Percentiles rank a stretch among this genome's conserved stretches.
Evolutionary conservation across 768 basidiomycete genomes (phyloP).

Genomic region (Candolleomyces aberdarensis): DNA sequence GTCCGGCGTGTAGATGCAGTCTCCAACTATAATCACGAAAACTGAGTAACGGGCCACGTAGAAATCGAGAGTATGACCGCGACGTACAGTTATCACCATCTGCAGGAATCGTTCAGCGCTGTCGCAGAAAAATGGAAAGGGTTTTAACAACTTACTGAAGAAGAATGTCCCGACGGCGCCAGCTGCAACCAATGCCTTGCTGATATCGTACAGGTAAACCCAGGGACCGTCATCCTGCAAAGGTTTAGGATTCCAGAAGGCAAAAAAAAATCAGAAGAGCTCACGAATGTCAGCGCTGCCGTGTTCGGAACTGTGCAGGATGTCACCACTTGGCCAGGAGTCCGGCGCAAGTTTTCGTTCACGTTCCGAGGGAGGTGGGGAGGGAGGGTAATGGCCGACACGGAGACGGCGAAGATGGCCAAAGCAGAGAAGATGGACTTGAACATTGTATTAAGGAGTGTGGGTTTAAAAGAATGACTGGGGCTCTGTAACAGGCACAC

Average conservation of each 20-base stretch:
- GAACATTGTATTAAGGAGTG: too few species aligned
- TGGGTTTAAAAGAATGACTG: too few species aligned
- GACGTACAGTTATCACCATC: constrained; percentile 13
- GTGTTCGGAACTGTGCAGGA: constrained; percentile 6
- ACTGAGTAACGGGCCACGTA: background rate
- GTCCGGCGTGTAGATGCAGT: constrained; percentile 24
- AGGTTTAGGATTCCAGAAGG: background rate
- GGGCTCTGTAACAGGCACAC: too few species aligned
- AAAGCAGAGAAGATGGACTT: too few species aligned
- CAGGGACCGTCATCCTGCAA: constrained; percentile 25
- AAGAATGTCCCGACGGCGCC: constrained; percentile 33
- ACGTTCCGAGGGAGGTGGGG: too few species aligned
- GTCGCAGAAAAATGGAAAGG: background rate
- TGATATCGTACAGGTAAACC: constrained; percentile 17
- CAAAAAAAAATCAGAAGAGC: background rate
- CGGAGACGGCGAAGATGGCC: too few species aligned
- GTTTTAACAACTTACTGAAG: constrained; percentile 17
- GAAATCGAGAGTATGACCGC: background rate
- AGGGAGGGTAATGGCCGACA: too few species aligned
- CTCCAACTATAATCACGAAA: background rate
- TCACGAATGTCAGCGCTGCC: constrained; percentile 9
- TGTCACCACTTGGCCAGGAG: background rate
- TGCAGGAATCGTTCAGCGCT: background rate
- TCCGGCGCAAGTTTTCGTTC: background rate
- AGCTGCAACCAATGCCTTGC: constrained; percentile 14